These are phyloP conservation scores for Spizellomyces sp. DNA, from an alignment of 192 early-diverging fungal genomes.

Conservation along the genomic window DNA sequence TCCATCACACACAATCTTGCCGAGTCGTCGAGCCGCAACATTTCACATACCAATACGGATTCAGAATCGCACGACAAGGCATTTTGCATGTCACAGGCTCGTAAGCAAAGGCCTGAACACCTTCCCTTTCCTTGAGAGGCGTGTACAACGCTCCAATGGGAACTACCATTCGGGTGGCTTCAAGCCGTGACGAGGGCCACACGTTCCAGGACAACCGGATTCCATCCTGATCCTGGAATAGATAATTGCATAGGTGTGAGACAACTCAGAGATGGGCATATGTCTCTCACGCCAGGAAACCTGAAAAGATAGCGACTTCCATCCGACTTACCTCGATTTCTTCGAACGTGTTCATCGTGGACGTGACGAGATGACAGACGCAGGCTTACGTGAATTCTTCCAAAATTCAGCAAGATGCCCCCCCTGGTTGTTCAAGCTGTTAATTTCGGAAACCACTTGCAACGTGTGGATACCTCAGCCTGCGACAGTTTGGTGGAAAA, in stretches of 20 bases:
- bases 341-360: slow-evolving; percentile 46
- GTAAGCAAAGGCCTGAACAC: slow-evolving; percentile 84
- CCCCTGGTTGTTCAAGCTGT: too few relatives aligned
- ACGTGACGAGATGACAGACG: too few relatives aligned
- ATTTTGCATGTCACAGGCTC: slow-evolving; percentile 98
- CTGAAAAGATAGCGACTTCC: too few relatives aligned
- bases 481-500: too few relatives aligned
- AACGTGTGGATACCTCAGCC: too few relatives aligned
- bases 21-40: not conserved
- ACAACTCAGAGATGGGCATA: too few relatives aligned
- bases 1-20: too few relatives aligned
- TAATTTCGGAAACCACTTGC: too few relatives aligned
- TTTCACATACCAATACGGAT: slow-evolving; percentile 87
- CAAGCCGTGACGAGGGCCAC: slow-evolving; percentile 88
- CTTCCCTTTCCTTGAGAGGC: slow-evolving; percentile 88
- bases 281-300: too few relatives aligned
- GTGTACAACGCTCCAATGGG: slow-evolving; percentile 94
- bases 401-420: too few relatives aligned
- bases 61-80: slow-evolving; percentile 93
- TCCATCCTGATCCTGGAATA: slow-evolving; percentile 86
- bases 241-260: too few relatives aligned
- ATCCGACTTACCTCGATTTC: slow-evolving; percentile 39
- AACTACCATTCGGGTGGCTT: slow-evolving; percentile 93
- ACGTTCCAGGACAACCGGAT: slow-evolving; percentile 98
- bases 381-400: too few relatives aligned